Base-by-base conservation (phyloP, 192 early-diverging fungal species). In the Linnemannia schmuckeri region DNA sequence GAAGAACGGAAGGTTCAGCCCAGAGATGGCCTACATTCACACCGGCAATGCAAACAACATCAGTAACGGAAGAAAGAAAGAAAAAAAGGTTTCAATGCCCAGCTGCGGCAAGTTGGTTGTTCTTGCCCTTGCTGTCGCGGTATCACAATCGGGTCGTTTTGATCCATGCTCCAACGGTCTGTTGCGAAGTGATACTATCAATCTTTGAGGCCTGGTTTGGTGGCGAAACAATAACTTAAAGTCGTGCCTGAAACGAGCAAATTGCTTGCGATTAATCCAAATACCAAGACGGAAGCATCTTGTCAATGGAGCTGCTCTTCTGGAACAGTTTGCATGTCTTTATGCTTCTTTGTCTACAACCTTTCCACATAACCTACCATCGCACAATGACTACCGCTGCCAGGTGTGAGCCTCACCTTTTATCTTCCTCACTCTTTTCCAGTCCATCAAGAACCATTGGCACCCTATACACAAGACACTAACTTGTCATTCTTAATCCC, bases 341-440 rank as follows among this genome's bases (percentile, higher is more conserved):
- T 33, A 30, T 1, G 10, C 27, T 15, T 66, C 61, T 33, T 27
- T 27, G 37, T 30, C 61, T 18, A 66, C 61, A 66, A 33, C 61
- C 30, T 52, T 17, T 52, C 49, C 49, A 52, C 49, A 52, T 13
- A 52, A 66, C 61, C 61, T 12, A 33, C 12, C 30, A 13, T 15
- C 74, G 5, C 27, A 76, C 75, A 17, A 89, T 89, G 89, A 89
- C 89, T 24, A 89, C 89, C 52, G 89, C 89, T 73, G 89, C 89
- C 70, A 87, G 84, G 84, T 73, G 41, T 6, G 55, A 74, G 75
- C 9, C 7, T 20, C 27, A 47, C 22, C 30, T 3, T 41, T 1
- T 38, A 61, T 4, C 22, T 37, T 49, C 30, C 15, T 38, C 2
- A 15, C 24, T 33, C 44, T 70, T 38, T 4, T 47, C 40, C 73